A percentile compares a stretch with the other conserved stretches of the same genome.
Conservation (phyloP, 352 stramenopile species). For the Phytopythium chamaehyphon region DNA sequence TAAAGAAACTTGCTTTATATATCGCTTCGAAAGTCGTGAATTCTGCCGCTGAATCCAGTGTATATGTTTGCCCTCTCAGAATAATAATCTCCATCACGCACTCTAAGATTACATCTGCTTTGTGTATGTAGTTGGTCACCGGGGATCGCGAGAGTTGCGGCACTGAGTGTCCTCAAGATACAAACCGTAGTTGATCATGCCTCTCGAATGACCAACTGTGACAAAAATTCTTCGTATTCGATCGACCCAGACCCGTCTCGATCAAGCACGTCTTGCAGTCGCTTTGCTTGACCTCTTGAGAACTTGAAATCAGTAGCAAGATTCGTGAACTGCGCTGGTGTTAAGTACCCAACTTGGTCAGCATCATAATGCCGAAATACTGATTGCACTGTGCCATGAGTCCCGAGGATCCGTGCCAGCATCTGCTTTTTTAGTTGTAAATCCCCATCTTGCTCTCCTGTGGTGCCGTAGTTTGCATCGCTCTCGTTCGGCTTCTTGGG, state of each 20-base stretch:
- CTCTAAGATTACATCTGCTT: no score
- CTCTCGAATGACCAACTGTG: conserved; percentile 29
- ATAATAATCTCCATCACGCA: no score
- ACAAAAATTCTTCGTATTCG: conserved; percentile 57
- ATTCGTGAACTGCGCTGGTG: conserved; percentile 38
- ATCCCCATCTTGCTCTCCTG: background rate
- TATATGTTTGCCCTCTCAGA: no score
- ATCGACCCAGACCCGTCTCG: conserved; percentile 42
- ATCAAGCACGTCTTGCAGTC: conserved; percentile 35
- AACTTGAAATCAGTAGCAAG: conserved; percentile 33
- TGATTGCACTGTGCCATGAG: conserved; percentile 44
- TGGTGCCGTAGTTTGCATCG: conserved; percentile 20
- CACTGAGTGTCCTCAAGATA: no score
- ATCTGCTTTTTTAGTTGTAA: conserved; percentile 38
- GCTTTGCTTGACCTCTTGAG: conserved; percentile 19
- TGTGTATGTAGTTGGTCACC: no score
- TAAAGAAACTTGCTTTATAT: no score
- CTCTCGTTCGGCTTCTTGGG: conserved; percentile 6
- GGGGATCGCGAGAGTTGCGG: no score
- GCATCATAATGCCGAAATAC: conserved; percentile 52
- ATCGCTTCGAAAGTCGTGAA: no score
- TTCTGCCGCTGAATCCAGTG: no score
- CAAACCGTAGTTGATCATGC: no score
- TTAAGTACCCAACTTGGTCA: conserved; percentile 29
- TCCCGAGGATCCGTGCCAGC: conserved; percentile 30